Conservation (phyloP, 108 stramenopile genomes). For the Nitzschia inconspicua region DNA sequence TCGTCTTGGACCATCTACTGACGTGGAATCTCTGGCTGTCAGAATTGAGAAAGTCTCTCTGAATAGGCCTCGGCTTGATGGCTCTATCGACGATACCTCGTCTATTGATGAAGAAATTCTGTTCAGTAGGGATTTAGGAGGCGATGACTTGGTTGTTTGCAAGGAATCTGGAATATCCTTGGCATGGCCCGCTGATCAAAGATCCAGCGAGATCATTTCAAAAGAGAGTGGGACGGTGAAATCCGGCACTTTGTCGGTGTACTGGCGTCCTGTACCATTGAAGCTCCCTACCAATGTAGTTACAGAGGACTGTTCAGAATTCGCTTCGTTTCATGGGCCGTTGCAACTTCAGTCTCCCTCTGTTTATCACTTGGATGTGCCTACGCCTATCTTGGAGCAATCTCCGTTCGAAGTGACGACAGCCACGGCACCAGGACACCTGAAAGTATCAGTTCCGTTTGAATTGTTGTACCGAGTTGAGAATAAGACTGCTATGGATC, state of each 20-base stretch:
- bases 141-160: conserved; percentile 16
- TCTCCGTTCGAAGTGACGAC: conserved; percentile 64
- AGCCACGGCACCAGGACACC: conserved; percentile 30
- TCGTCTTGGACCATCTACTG: conserved; percentile 34
- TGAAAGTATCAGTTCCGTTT: conserved; percentile 65
- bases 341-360: conserved; percentile 33
- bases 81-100: neutral
- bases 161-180: conserved; percentile 51
- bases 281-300: conserved; percentile 10
- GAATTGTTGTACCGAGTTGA: conserved; percentile 50
- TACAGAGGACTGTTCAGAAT: conserved; percentile 5
- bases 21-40: conserved; percentile 33
- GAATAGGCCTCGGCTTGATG: neutral
- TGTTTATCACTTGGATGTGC: conserved; percentile 55
- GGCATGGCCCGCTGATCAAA: conserved; percentile 37
- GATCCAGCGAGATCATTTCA: conserved; percentile 20
- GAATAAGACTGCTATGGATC: conserved; percentile 62
- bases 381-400: conserved; percentile 57
- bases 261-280: conserved; percentile 59
- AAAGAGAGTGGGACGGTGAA: conserved; percentile 29
- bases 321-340: conserved; percentile 53
- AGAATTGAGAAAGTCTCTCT: conserved; percentile 43
- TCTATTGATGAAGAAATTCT: conserved; percentile 2
- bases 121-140: conserved; percentile 10
- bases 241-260: conserved; percentile 55